Percentiles rank a stretch among this genome's conserved stretches.
Evolutionary conservation across 2,329 filamentous ascomycete species (phyloP).

Genomic region (Colletotrichum plurivorum): DNA sequence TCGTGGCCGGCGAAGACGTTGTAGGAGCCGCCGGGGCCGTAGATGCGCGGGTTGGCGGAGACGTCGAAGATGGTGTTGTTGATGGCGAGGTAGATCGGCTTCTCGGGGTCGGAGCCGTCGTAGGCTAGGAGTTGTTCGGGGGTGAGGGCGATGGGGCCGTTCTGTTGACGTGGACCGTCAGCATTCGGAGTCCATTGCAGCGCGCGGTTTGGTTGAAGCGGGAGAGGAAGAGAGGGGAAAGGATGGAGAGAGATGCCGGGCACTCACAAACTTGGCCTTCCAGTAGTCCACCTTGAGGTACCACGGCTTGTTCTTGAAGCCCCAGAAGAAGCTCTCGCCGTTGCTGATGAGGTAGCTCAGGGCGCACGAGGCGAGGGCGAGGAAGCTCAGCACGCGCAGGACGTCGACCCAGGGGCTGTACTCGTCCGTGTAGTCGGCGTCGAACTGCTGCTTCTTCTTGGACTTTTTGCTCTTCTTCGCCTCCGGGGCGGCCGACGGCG

Average conservation of each 20-base stretch:
- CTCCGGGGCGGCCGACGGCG: slow-evolving; percentile 30
- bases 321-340: slow-evolving; percentile 80
- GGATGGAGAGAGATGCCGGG: not conserved
- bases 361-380: slow-evolving; percentile 75
- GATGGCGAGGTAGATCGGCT: slow-evolving; percentile 91
- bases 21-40: slow-evolving; percentile 90
- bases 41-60: slow-evolving; percentile 75
- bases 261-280: slow-evolving; percentile 72
- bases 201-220: not conserved
- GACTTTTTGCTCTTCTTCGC: slow-evolving; percentile 1
- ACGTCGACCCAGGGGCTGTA: slow-evolving; percentile 73
- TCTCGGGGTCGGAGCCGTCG: slow-evolving; percentile 81
- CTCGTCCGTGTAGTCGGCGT: slow-evolving; percentile 73
- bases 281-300: slow-evolving; percentile 72
- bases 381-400: slow-evolving; percentile 77
- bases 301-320: slow-evolving; percentile 71
- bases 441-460: slow-evolving; percentile 44
- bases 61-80: slow-evolving; percentile 92
- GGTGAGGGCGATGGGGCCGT: slow-evolving; percentile 78
- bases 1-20: slow-evolving; percentile 89
- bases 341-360: slow-evolving; percentile 83
- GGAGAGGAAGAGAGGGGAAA: not conserved
- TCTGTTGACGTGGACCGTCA: slow-evolving; percentile 57
- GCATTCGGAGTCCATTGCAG: slow-evolving; percentile 8
- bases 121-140: slow-evolving; percentile 80